phyloP scores from a whole-genome alignment of 192 early-diverging fungal genomes.

The Gaertneriomyces sp. region DNA sequence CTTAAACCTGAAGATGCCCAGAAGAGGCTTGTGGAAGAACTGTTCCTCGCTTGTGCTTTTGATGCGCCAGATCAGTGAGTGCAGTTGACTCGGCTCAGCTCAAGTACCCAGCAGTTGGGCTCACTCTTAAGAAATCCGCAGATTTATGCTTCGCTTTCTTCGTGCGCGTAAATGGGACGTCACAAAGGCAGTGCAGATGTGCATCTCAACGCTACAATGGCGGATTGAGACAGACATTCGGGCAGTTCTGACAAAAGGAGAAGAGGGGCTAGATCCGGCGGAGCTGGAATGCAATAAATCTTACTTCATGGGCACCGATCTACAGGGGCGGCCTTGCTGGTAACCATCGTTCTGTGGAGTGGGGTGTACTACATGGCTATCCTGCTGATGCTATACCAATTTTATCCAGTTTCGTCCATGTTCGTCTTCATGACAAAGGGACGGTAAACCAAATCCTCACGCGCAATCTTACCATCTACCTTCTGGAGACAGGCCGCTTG shows the following conservation, averaged over 20 bases:
- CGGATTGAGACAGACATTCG: constrained; percentile 57
- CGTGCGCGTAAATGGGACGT: constrained; percentile 88
- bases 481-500: constrained; percentile 58
- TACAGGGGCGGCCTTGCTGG: constrained; percentile 53
- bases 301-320: constrained; percentile 50
- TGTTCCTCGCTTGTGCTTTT: constrained; percentile 18
- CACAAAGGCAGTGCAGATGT: constrained; percentile 69
- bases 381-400: too few relatives aligned
- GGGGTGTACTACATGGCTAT: not conserved
- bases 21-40: constrained; percentile 10
- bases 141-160: constrained; percentile 71
- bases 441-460: constrained; percentile 17
- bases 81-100: too few relatives aligned
- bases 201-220: constrained; percentile 70
- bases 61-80: constrained; percentile 12
- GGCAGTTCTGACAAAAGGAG: constrained; percentile 53
- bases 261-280: constrained; percentile 46
- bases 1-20: not conserved
- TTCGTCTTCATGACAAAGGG: constrained; percentile 50
- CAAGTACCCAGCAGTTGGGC: too few relatives aligned
- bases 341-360: constrained; percentile 5
- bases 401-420: constrained; percentile 37
- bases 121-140: constrained; percentile 30
- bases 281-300: constrained; percentile 53
- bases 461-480: constrained; percentile 32